phyloP scores from a whole-genome alignment of 805 yeast species.

The Pichia occidentalis region DNA sequence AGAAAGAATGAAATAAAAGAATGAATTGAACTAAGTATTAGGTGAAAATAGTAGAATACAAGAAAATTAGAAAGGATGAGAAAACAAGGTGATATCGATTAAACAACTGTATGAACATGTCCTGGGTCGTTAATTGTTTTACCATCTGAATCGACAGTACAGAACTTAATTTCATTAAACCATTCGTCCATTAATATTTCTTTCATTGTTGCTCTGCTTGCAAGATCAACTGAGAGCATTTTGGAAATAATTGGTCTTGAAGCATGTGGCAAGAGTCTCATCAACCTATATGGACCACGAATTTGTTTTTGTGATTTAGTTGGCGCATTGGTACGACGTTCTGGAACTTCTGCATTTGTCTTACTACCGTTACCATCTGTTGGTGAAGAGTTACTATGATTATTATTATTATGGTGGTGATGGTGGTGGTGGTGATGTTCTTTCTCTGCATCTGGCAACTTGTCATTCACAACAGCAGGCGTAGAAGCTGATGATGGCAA shows the following conservation, averaged over 20 bases:
- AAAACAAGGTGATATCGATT: constrained; percentile 14
- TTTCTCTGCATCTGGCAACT: constrained; percentile 19
- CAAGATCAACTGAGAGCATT: constrained; percentile 59
- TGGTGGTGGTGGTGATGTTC: constrained; percentile 30
- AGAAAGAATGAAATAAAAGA: no score
- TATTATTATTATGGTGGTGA: constrained; percentile 18
- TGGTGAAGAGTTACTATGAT: constrained; percentile 7
- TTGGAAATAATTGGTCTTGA: constrained; percentile 66
- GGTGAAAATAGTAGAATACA: background rate
- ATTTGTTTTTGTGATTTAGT: constrained; percentile 46
- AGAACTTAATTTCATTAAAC: constrained; percentile 56
- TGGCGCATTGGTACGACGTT: constrained; percentile 28
- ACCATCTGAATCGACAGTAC: constrained; percentile 45
- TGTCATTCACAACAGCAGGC: constrained; percentile 4
- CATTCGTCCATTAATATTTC: constrained; percentile 66
- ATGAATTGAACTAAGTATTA: no score
- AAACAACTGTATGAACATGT: constrained; percentile 43
- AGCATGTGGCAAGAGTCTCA: constrained; percentile 79
- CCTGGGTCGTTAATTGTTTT: constrained; percentile 37
- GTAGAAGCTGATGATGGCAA: background rate
- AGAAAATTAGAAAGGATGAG: background rate
- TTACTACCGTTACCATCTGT: background rate
- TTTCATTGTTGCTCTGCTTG: constrained; percentile 55
- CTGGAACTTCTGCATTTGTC: constrained; percentile 24
- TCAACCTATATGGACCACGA: constrained; percentile 76